A percentile compares a stretch with the other conserved stretches of the same genome.
Conservation (phyloP, 2,329 filamentous ascomycete genomes). For the Ophiocordyceps camponoti-leonardi region DNA sequence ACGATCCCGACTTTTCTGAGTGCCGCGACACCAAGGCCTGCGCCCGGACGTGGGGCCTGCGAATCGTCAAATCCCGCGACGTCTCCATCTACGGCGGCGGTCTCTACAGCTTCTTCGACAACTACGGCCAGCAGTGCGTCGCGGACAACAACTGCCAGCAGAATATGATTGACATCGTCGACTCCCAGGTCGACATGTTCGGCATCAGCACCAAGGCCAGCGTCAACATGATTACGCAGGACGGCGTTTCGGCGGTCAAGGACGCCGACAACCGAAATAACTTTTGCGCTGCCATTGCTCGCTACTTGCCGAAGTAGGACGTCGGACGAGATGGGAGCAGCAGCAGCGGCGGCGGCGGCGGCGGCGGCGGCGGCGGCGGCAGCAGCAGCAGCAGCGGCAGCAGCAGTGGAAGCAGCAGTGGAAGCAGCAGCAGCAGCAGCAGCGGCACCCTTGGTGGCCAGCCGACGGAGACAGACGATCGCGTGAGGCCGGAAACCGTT, state of each 20-base stretch:
- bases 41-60: conserved; percentile 62
- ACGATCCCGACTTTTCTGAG: conserved; percentile 51
- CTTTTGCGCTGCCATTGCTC: conserved; percentile 44
- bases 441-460: no score
- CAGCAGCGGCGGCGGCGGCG: no score
- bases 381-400: no score
- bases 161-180: conserved; percentile 60
- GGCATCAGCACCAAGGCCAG: conserved; percentile 61
- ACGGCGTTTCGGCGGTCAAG: conserved; percentile 34
- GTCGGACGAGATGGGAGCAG: no score
- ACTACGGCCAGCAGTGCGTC: conserved; percentile 54
- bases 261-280: conserved; percentile 47
- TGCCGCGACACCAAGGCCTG: conserved; percentile 37
- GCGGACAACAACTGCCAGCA: conserved; percentile 51
- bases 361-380: no score
- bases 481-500: no score
- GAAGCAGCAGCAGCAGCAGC: no score
- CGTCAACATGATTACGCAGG: conserved; percentile 52
- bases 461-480: no score
- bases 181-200: conserved; percentile 46
- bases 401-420: no score
- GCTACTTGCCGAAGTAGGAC: conserved; percentile 18
- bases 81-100: conserved; percentile 57
- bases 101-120: conserved; percentile 71
- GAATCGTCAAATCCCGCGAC: conserved; percentile 48